Evolutionary conservation across 1,139 yeast genomes (phyloP), one percentile per base, ranked within the genome.

Genomic region (Protomyces arabidopsidicola): DNA sequence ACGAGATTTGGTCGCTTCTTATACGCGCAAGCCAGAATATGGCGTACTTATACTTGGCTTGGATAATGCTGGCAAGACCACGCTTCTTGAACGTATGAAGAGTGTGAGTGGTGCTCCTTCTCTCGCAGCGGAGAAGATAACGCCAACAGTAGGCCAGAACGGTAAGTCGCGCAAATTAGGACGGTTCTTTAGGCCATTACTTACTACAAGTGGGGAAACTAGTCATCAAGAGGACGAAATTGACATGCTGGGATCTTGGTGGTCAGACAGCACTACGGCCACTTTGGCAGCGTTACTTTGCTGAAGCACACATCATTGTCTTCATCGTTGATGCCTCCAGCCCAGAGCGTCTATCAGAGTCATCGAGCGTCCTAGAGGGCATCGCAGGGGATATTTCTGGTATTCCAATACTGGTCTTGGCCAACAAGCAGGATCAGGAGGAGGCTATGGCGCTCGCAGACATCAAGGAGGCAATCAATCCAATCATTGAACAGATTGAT

Each of bases 221-320:
- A 61, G 79, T 81, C 53, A 66, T 57, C 18, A 34, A 16, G 6
- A 54, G 53, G 20, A 42, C 45, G 27, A 8, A 9, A 2, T 77
- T 93, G 65, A 89, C 90, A 72, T 83, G 93, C 70, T 93, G 98
- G 98, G 98, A 93, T 75, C 84, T 93, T 52, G 98, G 98, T 8
- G 98, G 98, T 4, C 98, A 93, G 74, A 86, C 84, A 71, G 80
- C 88, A 31, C 77, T 93, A 60, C 79, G 98, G 58, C 79, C 84
- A 45, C 80, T 93, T 81, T 93, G 98, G 98, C 81, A 87, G 14
- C 84, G 90, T 65, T 93, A 93, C 77, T 93, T 85, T 75, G 78
- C 80, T 34, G 88, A 86, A 65, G 88, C 97, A 64, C 97, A 93
- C 74, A 98, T 95, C 0, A 88, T 93, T 39, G 86, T 93, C 55